Evolutionary conservation across 352 stramenopile genomes (phyloP).

Genomic region (Phytophthora uliginosa): DNA sequence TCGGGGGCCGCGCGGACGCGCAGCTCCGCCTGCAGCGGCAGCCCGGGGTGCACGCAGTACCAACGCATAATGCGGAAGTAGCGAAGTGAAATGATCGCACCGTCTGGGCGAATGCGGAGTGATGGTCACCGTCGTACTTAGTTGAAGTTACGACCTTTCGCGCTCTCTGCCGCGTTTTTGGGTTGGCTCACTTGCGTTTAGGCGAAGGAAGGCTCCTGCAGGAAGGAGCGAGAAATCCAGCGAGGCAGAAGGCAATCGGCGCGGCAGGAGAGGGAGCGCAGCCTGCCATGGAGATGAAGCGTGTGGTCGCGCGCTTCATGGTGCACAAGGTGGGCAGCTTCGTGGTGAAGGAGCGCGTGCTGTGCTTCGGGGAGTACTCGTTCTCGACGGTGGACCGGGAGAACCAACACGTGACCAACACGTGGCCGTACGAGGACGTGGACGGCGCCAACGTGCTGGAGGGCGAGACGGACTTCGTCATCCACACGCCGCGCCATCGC

Average conservation of each 20-base stretch:
- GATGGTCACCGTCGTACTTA: constrained; percentile 17
- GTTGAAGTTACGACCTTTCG: constrained; percentile 28
- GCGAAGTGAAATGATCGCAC: neutral
- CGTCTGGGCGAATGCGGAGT: constrained; percentile 6
- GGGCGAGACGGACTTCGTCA: constrained; percentile 83
- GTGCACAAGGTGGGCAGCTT: constrained; percentile 88
- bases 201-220: neutral
- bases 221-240: neutral
- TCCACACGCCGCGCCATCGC: constrained; percentile 78
- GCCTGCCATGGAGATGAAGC: constrained; percentile 58
- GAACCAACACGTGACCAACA: constrained; percentile 80
- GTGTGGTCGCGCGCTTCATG: constrained; percentile 82
- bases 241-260: neutral
- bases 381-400: constrained; percentile 84
- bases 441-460: constrained; percentile 68
- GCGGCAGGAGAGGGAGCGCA: neutral
- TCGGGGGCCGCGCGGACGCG: constrained; percentile 68
- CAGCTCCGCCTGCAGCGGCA: constrained; percentile 70
- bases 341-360: constrained; percentile 85
- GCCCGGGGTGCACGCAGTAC: constrained; percentile 69
- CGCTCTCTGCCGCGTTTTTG: constrained; percentile 33
- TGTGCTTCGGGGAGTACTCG: constrained; percentile 79
- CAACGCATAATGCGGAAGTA: constrained; percentile 60
- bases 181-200: constrained; percentile 4
- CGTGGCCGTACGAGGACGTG: constrained; percentile 86